Evolutionary conservation across 139 green algal genomes (phyloP), one percentile per base, ranked within the genome.

Genomic region (Bryopsis sp.): DNA sequence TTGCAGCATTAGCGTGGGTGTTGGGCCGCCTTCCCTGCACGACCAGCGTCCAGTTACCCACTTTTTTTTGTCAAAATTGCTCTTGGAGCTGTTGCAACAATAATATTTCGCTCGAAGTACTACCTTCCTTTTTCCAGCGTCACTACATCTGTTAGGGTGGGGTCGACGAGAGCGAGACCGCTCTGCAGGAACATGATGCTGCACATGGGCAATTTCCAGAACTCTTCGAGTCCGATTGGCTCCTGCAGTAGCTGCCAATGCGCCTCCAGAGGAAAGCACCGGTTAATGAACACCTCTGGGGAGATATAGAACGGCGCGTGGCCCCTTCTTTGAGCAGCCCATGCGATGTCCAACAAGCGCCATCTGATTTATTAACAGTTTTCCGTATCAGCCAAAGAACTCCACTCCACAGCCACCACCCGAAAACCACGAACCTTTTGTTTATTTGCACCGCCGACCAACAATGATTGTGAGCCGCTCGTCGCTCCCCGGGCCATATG

Each of bases 261-360:
- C 43, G 11, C 43, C 43, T 54, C 43, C 15, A 54, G 43, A 54
- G 43, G 43, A 54, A 54, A 54, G 43, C 19, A 54, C 15, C 43
- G 43, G 43, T 54, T 26, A 54, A 54, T 54, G 43, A 54, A 54
- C 15, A 54, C 11, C 43, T 54, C 43, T 54, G 43, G 43, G 19
- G 43, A 19, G 19, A 54, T 19, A 54, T 54, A 54, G 43, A 54
- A 54, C 15, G 43, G 43, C 19, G 19, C 43, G 43, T 54, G 11
- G 43, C 43, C 43, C 19, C 19, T 54, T 11, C 43, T 11, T 19
- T 26, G 43, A 26, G 43, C 43, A 11, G 43, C 43, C 43, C 43
- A 54, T 54, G 43, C 11, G 43, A 11, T 26, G 43, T 54, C 43
- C 15, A 54, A 54, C 11, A 54, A 19, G 19, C 43, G 43, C 43